Base-by-base conservation (phyloP, 805 yeast genomes). In the Pichia manshurica region DNA sequence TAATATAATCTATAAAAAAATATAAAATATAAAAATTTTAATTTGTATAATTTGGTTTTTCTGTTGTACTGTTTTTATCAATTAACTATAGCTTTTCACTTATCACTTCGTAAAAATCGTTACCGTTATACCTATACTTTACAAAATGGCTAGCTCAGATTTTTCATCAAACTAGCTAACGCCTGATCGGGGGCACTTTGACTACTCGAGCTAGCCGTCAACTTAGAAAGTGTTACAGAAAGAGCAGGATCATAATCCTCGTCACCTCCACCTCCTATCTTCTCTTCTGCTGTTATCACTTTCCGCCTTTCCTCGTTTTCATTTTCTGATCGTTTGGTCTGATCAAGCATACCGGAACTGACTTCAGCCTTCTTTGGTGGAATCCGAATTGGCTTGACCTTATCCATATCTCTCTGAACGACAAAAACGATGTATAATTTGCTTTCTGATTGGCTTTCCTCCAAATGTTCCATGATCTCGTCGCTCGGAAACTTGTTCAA, bases 351-450 rank as follows among this genome's bases (percentile, higher is more conserved):
- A 15, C 15, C 12, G 20, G 17, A 8, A 34, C n/a, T 34, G 37
- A 8, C 12, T n/a, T 34, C 12, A 7, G 12, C n/a, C 20, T 8
- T 17, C 37, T 16, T 17, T 34, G 37, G 17, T 34, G 37, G 37
- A 8, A 25, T 25, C 29, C 29, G 29, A 10, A 25, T 25, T n/a
- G 35, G 23, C 23, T 28, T 17, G 12, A 22, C 33, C 5, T 10
- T 39, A 15, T 50, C 55, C 37, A 61, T 45, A 23, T 56, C 60
- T 31, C 56, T 53, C 31, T 55, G 56, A 19, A 58, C 63, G 42
- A 65, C 67, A 35, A 63, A 56, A 23, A 64, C 49, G 1, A 59
- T 47, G 53, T 58, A 60, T 52, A 65, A 48, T 23, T 56, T 53
- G 19, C 53, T 52, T 13, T 47, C 50, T n/a, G 46, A 42, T 8